phyloP scores from a whole-genome alignment of 495 filamentous ascomycete genomes.

The Lophiotrema nucula region DNA sequence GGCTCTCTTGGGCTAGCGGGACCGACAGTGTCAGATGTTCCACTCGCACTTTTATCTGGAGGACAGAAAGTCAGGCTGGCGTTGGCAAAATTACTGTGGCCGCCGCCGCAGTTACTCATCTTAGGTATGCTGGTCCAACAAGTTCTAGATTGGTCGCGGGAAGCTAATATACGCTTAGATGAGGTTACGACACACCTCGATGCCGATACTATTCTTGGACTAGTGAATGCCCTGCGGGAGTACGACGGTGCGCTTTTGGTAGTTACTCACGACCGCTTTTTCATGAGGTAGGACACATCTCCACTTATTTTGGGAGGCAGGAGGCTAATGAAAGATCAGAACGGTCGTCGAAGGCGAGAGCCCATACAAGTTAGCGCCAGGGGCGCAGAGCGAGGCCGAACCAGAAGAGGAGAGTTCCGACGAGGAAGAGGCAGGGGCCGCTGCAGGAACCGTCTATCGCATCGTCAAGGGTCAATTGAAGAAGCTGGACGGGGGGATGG shows the following conservation, averaged over 20 bases:
- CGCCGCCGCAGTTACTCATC: conserved; percentile 67
- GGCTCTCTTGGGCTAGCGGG: conserved; percentile 65
- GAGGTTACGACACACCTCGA: conserved; percentile 87
- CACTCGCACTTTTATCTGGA: conserved; percentile 65
- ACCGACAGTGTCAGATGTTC: conserved; percentile 65
- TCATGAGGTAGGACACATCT: conserved; percentile 51
- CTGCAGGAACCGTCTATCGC: conserved; percentile 36
- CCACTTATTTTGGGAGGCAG: neutral
- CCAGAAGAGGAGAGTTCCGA: conserved; percentile 48
- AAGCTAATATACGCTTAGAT: conserved; percentile 37
- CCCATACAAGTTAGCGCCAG: conserved; percentile 45
- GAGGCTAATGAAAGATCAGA: conserved; percentile 9
- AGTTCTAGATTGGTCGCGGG: neutral
- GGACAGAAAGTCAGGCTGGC: conserved; percentile 78
- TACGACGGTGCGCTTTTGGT: conserved; percentile 72
- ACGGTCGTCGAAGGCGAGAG: conserved; percentile 59
- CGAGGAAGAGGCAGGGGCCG: conserved; percentile 42
- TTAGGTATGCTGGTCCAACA: conserved; percentile 45
- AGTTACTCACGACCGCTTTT: conserved; percentile 76
- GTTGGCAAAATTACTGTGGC: conserved; percentile 66
- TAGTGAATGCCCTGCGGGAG: conserved; percentile 60
- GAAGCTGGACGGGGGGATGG: conserved; percentile 40
- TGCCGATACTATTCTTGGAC: conserved; percentile 68
- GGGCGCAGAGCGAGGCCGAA: conserved; percentile 51
- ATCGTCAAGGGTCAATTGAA: conserved; percentile 37